Percentiles rank a stretch among this genome's conserved stretches.
phyloP scores from a whole-genome alignment of 2,329 filamentous ascomycete species.

The Lachnellula subtilissima region DNA sequence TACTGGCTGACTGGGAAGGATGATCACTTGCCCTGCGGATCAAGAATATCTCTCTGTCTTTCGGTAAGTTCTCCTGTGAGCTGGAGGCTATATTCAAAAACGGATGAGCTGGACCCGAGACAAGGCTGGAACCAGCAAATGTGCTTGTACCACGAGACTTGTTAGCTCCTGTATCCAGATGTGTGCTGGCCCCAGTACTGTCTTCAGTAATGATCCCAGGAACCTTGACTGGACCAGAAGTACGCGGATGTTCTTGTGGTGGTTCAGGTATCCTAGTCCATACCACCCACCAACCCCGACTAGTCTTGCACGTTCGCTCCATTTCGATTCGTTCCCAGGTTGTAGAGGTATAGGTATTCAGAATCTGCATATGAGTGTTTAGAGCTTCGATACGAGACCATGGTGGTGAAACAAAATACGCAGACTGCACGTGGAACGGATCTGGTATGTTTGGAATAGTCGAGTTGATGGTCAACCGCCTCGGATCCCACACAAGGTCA shows the following conservation, averaged over 20 bases:
- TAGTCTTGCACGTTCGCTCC: constrained; percentile 62
- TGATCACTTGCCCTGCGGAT: constrained; percentile 57
- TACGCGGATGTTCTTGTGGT: not conserved
- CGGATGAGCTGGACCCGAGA: constrained; percentile 27
- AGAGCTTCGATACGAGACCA: constrained; percentile 61
- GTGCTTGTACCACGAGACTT: constrained; percentile 14
- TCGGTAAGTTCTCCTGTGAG: constrained; percentile 2
- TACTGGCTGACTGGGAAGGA: constrained; percentile 8
- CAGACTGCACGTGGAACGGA: constrained; percentile 30
- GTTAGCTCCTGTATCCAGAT: not conserved
- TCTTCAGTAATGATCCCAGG: constrained; percentile 11
- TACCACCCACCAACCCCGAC: constrained; percentile 64
- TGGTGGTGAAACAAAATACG: constrained; percentile 4
- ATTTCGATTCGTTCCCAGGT: constrained; percentile 41
- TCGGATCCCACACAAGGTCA: constrained; percentile 59
- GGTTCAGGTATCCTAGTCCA: constrained; percentile 52
- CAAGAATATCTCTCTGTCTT: constrained; percentile 56
- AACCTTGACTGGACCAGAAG: constrained; percentile 4
- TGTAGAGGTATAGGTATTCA: constrained; percentile 50
- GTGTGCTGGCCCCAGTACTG: constrained; percentile 1
- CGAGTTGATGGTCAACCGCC: constrained; percentile 52
- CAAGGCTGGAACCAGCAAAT: constrained; percentile 9
- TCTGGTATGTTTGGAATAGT: constrained; percentile 63
- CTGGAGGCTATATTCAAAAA: constrained; percentile 17
- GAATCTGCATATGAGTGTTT: constrained; percentile 59